Conservation (phyloP, 345 rosid species). For the Kernera saxatilis region DNA sequence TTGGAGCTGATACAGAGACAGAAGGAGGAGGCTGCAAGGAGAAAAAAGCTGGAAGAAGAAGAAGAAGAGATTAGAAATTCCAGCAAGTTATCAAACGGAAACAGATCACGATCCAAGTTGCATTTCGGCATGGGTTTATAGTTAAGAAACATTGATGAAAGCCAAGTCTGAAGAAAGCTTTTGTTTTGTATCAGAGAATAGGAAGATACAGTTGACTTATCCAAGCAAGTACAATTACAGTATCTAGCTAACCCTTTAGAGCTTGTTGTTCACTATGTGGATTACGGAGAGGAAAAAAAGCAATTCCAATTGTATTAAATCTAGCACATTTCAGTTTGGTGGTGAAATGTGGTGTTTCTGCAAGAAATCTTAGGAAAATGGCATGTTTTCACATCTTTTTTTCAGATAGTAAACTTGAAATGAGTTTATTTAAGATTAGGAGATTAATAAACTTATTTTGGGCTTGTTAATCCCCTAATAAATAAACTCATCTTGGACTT, state of each 20-base stretch:
- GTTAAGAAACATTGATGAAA: not conserved
- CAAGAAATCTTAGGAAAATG: not conserved
- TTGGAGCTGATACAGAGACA: constrained; percentile 70
- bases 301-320: not conserved
- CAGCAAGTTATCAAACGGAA: constrained; percentile 35
- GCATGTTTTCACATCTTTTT: not conserved
- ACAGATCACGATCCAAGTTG: constrained; percentile 44
- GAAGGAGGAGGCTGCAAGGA: constrained; percentile 69
- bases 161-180: not conserved
- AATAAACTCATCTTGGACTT: not conserved
- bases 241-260: not conserved
- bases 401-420: not conserved
- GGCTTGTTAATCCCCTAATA: not conserved
- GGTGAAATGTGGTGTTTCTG: not conserved
- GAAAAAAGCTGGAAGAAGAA: constrained; percentile 71
- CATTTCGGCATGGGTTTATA: constrained; percentile 40
- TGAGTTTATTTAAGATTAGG: not conserved
- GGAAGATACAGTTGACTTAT: not conserved
- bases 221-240: not conserved
- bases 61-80: constrained; percentile 50
- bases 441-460: not conserved
- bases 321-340: not conserved
- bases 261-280: constrained; percentile 1
- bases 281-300: not conserved
- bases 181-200: not conserved